Percentiles rank a stretch among this genome's conserved stretches.
Evolutionary conservation across 805 yeast species (phyloP).

Genomic region (Barnettozyma populi): DNA sequence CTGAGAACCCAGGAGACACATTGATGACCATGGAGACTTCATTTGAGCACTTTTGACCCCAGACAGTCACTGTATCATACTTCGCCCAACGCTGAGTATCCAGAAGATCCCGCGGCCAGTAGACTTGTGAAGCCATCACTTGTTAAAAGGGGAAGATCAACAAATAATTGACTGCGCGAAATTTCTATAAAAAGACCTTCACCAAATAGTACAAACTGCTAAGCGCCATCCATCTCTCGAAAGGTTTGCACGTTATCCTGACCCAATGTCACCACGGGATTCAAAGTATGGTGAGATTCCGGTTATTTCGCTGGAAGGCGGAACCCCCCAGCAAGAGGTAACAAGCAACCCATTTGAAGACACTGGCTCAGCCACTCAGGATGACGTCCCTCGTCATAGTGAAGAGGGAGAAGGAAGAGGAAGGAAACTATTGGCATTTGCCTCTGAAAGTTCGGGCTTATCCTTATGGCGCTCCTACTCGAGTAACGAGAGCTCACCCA

Average conservation of each 20-base stretch:
- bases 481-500: neutral
- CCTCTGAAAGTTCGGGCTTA: neutral
- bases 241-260: neutral
- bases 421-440: neutral
- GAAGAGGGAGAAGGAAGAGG: neutral
- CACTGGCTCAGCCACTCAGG: neutral
- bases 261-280: neutral
- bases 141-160: neutral
- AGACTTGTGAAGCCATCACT: conserved; percentile 21
- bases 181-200: neutral
- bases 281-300: conserved; percentile 9
- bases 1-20: neutral
- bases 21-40: conserved; percentile 4
- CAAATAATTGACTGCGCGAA: neutral
- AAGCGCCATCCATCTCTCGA: neutral
- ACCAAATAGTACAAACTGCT: neutral
- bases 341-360: neutral
- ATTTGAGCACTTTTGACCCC: conserved; percentile 8
- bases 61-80: conserved; percentile 7
- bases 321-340: neutral
- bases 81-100: conserved; percentile 9
- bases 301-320: conserved; percentile 5
- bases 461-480: neutral
- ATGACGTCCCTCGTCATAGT: neutral
- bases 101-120: conserved; percentile 30